Evolutionary conservation across 2,329 filamentous ascomycete species (phyloP).

Genomic region (Penicillium sp.): DNA sequence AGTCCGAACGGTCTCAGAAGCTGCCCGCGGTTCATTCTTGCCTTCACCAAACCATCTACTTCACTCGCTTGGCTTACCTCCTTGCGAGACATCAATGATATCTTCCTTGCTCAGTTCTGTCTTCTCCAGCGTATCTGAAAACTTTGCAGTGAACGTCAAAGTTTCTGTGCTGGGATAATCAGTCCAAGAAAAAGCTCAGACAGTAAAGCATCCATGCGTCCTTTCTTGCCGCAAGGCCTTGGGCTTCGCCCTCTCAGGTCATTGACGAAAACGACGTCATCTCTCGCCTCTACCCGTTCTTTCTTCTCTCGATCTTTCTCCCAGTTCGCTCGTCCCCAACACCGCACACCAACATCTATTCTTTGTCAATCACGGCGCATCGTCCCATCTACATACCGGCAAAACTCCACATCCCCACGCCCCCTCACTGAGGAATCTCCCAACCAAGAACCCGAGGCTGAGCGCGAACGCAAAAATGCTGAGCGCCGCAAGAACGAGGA

Average conservation of each 20-base stretch:
- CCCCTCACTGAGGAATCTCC: constrained; percentile 35
- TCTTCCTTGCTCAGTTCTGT: no score
- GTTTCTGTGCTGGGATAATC: no score
- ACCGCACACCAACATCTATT: constrained; percentile 4
- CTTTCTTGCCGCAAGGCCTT: constrained; percentile 18
- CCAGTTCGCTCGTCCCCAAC: constrained; percentile 9
- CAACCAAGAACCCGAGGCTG: constrained; percentile 29
- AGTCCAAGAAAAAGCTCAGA: background rate
- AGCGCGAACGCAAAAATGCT: constrained; percentile 37
- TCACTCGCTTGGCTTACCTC: no score
- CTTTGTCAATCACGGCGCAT: constrained; percentile 7
- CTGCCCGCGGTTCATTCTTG: no score
- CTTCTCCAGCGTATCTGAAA: no score
- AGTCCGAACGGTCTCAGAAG: no score
- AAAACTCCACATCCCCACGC: constrained; percentile 33
- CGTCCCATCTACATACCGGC: constrained; percentile 18
- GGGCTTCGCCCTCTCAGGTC: constrained; percentile 26
- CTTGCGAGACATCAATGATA: no score
- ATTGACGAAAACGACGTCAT: constrained; percentile 12
- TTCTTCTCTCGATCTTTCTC: constrained; percentile 23
- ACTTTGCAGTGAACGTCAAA: no score
- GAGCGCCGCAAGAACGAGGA: constrained; percentile 52
- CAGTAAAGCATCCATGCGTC: constrained; percentile 15
- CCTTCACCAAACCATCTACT: no score
- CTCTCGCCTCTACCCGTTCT: constrained; percentile 15